Conservation (phyloP, 805 yeast genomes). For the Candida sonorensis region DNA sequence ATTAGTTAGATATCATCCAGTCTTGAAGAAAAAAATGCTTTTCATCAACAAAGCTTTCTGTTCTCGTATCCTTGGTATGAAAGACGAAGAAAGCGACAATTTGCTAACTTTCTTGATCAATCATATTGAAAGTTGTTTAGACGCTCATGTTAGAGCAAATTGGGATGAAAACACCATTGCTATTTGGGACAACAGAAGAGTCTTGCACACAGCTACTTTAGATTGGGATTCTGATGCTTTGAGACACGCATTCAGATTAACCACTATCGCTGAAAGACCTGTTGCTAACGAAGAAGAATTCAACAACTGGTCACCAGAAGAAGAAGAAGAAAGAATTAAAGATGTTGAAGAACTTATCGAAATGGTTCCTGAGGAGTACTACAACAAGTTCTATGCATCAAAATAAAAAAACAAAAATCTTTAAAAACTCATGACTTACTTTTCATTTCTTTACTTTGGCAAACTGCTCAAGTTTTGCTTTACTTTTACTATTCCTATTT, state of each 20-base stretch:
- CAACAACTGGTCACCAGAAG: conserved; percentile 26
- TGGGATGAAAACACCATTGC: conserved; percentile 71
- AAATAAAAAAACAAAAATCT: no score
- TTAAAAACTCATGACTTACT: no score
- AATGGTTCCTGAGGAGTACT: conserved; percentile 17
- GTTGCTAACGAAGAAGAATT: conserved; percentile 25
- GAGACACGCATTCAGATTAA: conserved; percentile 69
- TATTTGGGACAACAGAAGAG: conserved; percentile 74
- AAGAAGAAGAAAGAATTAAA: conserved; percentile 14
- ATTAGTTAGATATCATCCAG: conserved; percentile 67
- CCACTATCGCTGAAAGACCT: conserved; percentile 71
- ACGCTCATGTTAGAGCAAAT: conserved; percentile 59
- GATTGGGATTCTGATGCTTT: conserved; percentile 67
- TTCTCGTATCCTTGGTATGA: conserved; percentile 62
- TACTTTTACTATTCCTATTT: no score
- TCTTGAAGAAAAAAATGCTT: conserved; percentile 54
- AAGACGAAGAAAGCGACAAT: conserved; percentile 61
- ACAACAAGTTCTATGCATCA: conserved; percentile 7
- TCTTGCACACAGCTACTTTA: conserved; percentile 59
- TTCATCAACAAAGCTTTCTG: conserved; percentile 57
- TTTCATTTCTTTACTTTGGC: no score
- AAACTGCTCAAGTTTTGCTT: no score
- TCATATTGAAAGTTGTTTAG: conserved; percentile 45
- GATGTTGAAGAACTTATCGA: conserved; percentile 9
- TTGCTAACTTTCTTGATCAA: conserved; percentile 50